A percentile compares a stretch with the other conserved stretches of the same genome.
Evolutionary conservation across 805 yeast species (phyloP).

Genomic region (Ogataea naganishii): DNA sequence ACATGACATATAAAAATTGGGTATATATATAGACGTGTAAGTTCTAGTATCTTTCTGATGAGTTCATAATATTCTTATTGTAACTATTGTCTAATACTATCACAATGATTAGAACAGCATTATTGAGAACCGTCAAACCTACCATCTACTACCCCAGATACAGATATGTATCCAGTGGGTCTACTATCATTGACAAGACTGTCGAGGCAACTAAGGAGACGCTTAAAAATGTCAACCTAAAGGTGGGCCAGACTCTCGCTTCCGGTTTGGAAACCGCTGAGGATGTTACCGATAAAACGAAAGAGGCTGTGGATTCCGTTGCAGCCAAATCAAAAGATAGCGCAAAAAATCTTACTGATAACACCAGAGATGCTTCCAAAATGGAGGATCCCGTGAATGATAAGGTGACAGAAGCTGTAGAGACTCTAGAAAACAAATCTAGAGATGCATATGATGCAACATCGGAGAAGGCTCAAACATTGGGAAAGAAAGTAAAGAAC

Average conservation of each 20-base stretch:
- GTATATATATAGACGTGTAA: slow-evolving; percentile 1
- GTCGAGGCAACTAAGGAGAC: slow-evolving; percentile 17
- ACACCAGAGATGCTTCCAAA: slow-evolving; percentile 7
- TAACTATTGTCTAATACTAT: neutral
- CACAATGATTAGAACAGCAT: neutral
- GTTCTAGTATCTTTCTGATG: neutral
- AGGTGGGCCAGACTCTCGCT: slow-evolving; percentile 34
- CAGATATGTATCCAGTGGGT: neutral
- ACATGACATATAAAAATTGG: too few relatives aligned
- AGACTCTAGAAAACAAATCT: too few relatives aligned
- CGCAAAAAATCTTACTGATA: slow-evolving; percentile 5
- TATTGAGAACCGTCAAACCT: slow-evolving; percentile 1
- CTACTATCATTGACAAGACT: neutral
- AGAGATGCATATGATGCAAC: neutral
- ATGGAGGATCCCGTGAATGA: slow-evolving; percentile 7
- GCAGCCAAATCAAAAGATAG: neutral
- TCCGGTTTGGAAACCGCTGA: slow-evolving; percentile 30
- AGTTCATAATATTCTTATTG: neutral
- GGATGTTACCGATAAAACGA: slow-evolving; percentile 14
- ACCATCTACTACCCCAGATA: neutral
- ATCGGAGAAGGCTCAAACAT: neutral
- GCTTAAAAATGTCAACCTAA: slow-evolving; percentile 14
- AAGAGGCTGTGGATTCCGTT: slow-evolving; percentile 4
- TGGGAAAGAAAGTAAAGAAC: neutral
- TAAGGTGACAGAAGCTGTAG: too few relatives aligned